Conservation (phyloP, 2,329 filamentous ascomycete species). For the Fulvia fulva region DNA sequence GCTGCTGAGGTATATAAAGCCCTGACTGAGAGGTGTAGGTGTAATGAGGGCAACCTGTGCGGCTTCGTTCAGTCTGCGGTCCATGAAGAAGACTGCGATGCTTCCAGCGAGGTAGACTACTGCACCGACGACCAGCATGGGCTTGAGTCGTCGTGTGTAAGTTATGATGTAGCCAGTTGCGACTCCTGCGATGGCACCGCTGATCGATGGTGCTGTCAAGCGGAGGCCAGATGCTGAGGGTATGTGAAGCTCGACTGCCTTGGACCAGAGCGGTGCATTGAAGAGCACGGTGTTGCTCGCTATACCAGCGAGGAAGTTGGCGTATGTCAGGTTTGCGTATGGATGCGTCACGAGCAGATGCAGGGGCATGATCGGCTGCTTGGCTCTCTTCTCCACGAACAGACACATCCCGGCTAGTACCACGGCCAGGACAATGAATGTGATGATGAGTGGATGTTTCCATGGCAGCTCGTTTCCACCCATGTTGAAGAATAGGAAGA, state of each 20-base stretch:
- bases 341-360: constrained; percentile 54
- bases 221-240: constrained; percentile 40
- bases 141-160: too few relatives aligned
- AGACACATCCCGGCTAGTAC: constrained; percentile 37
- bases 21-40: too few relatives aligned
- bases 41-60: too few relatives aligned
- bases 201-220: constrained; percentile 43
- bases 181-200: constrained; percentile 42
- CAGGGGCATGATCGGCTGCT: constrained; percentile 40
- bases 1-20: too few relatives aligned
- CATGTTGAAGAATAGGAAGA: constrained; percentile 33
- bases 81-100: too few relatives aligned
- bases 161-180: constrained; percentile 42
- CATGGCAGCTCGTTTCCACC: constrained; percentile 46
- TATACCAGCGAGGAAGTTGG: constrained; percentile 59
- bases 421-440: constrained; percentile 36
- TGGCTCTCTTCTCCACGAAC: constrained; percentile 38
- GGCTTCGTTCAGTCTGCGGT: too few relatives aligned
- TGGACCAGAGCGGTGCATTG: constrained; percentile 6
- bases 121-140: too few relatives aligned
- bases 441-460: constrained; percentile 40
- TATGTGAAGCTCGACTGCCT: constrained; percentile 7
- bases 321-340: constrained; percentile 52
- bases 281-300: constrained; percentile 57
- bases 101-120: too few relatives aligned